Evolutionary conservation across 2,329 filamentous ascomycete genomes (phyloP).

Genomic region (Sporothrix curviconia): DNA sequence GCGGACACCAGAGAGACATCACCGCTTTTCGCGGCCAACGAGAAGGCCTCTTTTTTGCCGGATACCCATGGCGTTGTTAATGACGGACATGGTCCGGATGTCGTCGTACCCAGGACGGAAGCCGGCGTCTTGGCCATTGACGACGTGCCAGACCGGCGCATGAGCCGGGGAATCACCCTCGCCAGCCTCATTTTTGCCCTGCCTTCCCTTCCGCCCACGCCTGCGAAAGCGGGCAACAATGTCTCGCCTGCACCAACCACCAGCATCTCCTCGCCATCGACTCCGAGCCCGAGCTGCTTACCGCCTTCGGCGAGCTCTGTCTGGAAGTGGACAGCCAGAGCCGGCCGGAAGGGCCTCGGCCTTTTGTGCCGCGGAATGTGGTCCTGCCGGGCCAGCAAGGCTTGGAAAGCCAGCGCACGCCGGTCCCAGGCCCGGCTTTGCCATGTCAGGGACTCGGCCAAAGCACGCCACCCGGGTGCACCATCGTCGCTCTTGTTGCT

Average conservation of each 20-base stretch:
- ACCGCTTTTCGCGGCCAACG: conserved; percentile 45
- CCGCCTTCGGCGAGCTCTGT: conserved; percentile 18
- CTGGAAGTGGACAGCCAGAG: conserved; percentile 40
- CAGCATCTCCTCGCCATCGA: conserved; percentile 37
- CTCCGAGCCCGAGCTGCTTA: neutral
- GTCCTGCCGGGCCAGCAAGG: conserved; percentile 23
- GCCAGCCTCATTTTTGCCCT: neutral
- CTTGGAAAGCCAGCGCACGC: conserved; percentile 36
- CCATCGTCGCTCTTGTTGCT: no score
- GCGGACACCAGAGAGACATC: conserved; percentile 39
- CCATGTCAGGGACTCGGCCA: conserved; percentile 43
- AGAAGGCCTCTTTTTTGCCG: conserved; percentile 31
- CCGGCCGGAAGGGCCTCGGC: conserved; percentile 27
- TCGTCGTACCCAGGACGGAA: conserved; percentile 43
- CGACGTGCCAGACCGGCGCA: conserved; percentile 29
- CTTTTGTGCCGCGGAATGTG: conserved; percentile 25
- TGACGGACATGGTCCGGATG: conserved; percentile 40
- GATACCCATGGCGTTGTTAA: conserved; percentile 27
- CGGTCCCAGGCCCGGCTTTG: conserved; percentile 49
- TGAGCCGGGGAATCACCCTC: neutral
- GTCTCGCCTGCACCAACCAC: conserved; percentile 48
- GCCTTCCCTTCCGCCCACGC: conserved; percentile 17
- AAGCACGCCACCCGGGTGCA: conserved; percentile 27
- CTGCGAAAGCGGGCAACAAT: conserved; percentile 38
- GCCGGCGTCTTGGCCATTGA: conserved; percentile 33